Base-by-base conservation (phyloP, 2,329 filamentous ascomycete genomes). In the Graphiopsis chlorocephala region DNA sequence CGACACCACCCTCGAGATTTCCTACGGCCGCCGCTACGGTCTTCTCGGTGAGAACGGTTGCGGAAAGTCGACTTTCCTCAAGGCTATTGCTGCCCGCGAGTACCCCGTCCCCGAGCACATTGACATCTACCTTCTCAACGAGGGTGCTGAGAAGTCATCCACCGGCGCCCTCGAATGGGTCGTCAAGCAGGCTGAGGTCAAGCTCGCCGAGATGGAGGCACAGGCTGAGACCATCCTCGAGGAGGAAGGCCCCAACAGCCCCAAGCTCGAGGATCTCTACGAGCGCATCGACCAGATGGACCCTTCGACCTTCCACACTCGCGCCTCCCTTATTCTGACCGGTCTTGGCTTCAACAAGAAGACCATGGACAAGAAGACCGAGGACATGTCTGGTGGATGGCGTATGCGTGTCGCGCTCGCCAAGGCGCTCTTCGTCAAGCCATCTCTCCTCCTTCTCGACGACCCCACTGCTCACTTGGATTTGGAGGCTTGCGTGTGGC, bases 321-420 rank as follows among this genome's bases (percentile, higher is more conserved):
- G 95, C 77, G 95, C 95, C 67, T 97, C 94, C 64, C 89, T 97
- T 71, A 99, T 99, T 78, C 82, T 99, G 73, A 99, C 95, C 64
- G 95, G 95, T 93, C 90, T 99, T 66, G 95, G 95, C 71, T 99
- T 99, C 88, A 97, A 99, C 89, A 98, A 98, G 85, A 82, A 81
- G 72, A 99, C 96, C 64, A 98, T 99, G 77, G 84, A 96, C 81
- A 99, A 99, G 88, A 97, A 96, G 88, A 99, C 96, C 74, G 99
- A 98, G 87, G 96, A 99, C 80, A 99, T 99, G 96, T 99, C 95
- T 71, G 95, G 95, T 92, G 95, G 95, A 74, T 99, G 95, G 95
- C 89, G 94, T 85, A 99, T 99, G 95, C 92, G 96, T 86, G 95
- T 99, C 66, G 95, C 95, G 65, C 89, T 99, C 67, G 95, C 86